phyloP scores from a whole-genome alignment of 1,139 yeast genomes.

The Candida freyschussii region DNA sequence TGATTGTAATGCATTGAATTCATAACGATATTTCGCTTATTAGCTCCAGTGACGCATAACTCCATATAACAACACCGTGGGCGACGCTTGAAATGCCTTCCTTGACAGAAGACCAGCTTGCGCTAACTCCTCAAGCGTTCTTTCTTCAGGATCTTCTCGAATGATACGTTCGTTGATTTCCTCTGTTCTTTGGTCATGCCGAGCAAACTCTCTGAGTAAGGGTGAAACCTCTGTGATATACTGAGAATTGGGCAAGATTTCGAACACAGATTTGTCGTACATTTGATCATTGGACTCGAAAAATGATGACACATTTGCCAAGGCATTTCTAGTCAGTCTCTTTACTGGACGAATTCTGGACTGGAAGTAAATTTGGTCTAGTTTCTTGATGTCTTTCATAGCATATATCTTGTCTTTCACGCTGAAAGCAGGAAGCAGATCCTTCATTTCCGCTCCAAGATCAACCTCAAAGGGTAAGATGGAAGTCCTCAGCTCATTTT shows the following conservation, averaged over 20 bases:
- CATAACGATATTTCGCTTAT: too few relatives aligned
- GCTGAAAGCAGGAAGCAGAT: constrained; percentile 7
- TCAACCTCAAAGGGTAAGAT: constrained; percentile 20
- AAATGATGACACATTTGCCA: constrained; percentile 4
- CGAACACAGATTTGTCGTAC: constrained; percentile 15
- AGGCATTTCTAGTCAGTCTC: constrained; percentile 15
- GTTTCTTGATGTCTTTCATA: constrained; percentile 4
- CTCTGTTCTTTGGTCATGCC: constrained; percentile 8
- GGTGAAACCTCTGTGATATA: constrained; percentile 22
- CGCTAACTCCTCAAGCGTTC: constrained; percentile 1
- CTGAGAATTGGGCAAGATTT: constrained; percentile 7
- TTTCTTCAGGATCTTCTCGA: constrained; percentile 1
- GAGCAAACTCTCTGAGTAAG: constrained; percentile 20
- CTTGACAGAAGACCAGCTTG: constrained; percentile 2
- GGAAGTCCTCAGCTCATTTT: constrained; percentile 20
- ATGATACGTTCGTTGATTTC: constrained; percentile 1
- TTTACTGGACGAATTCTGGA: constrained; percentile 13
- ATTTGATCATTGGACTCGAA: constrained; percentile 6
- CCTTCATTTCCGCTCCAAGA: constrained; percentile 6
- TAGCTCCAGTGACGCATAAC: too few relatives aligned
- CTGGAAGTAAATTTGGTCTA: constrained; percentile 12
- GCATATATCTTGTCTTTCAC: too few relatives aligned
- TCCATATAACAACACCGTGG: too few relatives aligned
- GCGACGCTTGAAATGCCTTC: too few relatives aligned
- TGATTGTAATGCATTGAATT: too few relatives aligned